These are phyloP conservation scores for Boechera stricta DNA, from an alignment of 345 rosid genomes.

Conservation along the genomic window DNA sequence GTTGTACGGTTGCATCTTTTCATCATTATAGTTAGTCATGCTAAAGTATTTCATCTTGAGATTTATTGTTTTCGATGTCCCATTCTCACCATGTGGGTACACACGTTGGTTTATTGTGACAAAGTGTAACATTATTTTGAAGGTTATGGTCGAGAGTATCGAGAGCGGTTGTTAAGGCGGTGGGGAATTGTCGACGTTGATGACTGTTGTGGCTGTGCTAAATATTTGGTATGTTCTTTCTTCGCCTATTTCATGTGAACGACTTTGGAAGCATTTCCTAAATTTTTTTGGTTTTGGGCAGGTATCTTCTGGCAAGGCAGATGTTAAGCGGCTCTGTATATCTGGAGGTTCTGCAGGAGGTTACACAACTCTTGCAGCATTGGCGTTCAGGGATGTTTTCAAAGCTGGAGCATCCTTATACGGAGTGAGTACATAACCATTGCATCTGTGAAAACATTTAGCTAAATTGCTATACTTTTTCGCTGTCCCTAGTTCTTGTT, in stretches of 20 bases:
- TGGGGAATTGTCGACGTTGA: constrained; percentile 98
- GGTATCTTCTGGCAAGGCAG: constrained; percentile 83
- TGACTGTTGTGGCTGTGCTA: constrained; percentile 97
- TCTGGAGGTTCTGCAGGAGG: constrained; percentile 99
- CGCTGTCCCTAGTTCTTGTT: not conserved
- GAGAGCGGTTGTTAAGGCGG: constrained; percentile 72
- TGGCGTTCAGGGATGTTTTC: constrained; percentile 84
- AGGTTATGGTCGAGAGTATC: constrained; percentile 96
- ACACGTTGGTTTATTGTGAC: constrained; percentile 15
- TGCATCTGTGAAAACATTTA: not conserved
- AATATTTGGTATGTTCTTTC: constrained; percentile 65
- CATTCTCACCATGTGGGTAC: not conserved
- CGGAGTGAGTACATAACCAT: constrained; percentile 64
- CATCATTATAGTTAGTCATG: constrained; percentile 5
- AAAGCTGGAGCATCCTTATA: constrained; percentile 93
- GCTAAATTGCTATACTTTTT: not conserved
- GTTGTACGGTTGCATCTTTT: not conserved
- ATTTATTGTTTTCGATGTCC: constrained; percentile 6
- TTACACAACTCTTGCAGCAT: constrained; percentile 91
- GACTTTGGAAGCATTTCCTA: not conserved
- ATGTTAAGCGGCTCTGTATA: constrained; percentile 76
- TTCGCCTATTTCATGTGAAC: constrained; percentile 8
- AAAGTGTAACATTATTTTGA: constrained; percentile 35
- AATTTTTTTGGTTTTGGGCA: constrained; percentile 43
- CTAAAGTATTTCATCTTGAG: not conserved